phyloP scores from a whole-genome alignment of 2,329 filamentous ascomycete species.

The Hirsutella minnesotensis region DNA sequence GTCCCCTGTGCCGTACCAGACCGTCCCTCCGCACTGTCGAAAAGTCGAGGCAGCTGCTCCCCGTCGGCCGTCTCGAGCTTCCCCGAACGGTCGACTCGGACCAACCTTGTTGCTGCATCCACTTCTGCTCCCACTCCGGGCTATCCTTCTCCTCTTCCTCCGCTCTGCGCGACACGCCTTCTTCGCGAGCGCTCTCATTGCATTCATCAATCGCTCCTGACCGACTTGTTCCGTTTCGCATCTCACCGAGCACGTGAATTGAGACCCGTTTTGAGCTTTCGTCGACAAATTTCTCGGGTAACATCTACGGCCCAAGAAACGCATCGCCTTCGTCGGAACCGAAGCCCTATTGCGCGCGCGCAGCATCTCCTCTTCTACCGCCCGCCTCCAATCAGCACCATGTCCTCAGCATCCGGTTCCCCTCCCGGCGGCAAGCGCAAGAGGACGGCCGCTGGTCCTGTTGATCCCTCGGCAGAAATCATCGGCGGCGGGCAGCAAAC shows the following conservation, averaged over 20 bases:
- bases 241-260: not conserved
- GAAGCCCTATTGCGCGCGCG: not conserved
- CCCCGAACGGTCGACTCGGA: not conserved
- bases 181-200: not conserved
- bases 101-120: not conserved
- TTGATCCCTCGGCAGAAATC: constrained; percentile 29
- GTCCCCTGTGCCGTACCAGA: no score
- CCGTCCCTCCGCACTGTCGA: no score
- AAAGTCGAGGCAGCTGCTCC: not conserved
- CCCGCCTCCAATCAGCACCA: constrained; percentile 17
- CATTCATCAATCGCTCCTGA: not conserved
- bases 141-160: not conserved
- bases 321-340: not conserved
- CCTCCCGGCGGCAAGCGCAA: constrained; percentile 64
- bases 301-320: not conserved
- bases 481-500: constrained; percentile 49
- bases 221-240: no score
- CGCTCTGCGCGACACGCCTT: not conserved
- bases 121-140: not conserved
- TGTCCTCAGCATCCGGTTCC: constrained; percentile 49
- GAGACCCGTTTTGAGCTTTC: not conserved
- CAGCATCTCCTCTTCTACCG: not conserved
- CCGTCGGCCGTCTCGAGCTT: not conserved
- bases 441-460: constrained; percentile 47
- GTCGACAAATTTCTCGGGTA: no score